These are phyloP conservation scores for Saccharomyces hybrid DNA, from an alignment of 1,139 yeast genomes.

Conservation along the genomic window DNA sequence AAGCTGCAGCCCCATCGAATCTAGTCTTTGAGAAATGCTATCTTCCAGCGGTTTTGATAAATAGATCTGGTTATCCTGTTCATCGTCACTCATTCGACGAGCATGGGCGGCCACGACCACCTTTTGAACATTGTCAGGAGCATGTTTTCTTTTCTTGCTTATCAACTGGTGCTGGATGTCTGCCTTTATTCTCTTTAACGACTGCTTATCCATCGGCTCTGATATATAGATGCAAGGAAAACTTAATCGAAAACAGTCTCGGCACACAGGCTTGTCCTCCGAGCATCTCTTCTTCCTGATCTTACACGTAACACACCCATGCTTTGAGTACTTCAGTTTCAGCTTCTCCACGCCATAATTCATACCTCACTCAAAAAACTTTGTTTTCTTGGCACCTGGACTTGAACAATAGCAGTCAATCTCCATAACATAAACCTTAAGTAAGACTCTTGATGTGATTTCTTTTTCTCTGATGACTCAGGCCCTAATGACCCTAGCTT, in stretches of 20 bases:
- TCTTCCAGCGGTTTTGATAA: constrained; percentile 21
- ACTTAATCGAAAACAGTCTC: constrained; percentile 43
- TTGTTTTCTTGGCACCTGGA: not conserved
- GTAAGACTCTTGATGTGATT: not conserved
- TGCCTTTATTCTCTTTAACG: constrained; percentile 16
- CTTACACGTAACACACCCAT: constrained; percentile 58
- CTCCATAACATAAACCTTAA: not conserved
- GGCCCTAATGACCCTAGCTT: not conserved
- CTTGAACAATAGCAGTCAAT: not conserved
- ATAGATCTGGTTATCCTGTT: constrained; percentile 1
- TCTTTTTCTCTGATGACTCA: not conserved
- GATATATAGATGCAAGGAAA: constrained; percentile 44
- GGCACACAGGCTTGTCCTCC: constrained; percentile 47
- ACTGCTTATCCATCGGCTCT: constrained; percentile 23
- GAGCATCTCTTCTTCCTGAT: constrained; percentile 57
- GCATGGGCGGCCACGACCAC: not conserved
- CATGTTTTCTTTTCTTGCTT: not conserved
- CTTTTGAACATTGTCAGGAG: not conserved
- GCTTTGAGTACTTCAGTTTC: constrained; percentile 32
- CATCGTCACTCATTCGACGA: not conserved
- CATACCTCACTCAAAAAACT: not conserved
- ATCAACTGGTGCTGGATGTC: constrained; percentile 3
- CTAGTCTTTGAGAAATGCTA: constrained; percentile 31
- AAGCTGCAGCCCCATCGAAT: constrained; percentile 41
- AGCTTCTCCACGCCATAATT: not conserved